Evolutionary conservation across 345 rosid genomes (phyloP), one percentile per base, ranked within the genome.

Genomic region (Kernera saxatilis): DNA sequence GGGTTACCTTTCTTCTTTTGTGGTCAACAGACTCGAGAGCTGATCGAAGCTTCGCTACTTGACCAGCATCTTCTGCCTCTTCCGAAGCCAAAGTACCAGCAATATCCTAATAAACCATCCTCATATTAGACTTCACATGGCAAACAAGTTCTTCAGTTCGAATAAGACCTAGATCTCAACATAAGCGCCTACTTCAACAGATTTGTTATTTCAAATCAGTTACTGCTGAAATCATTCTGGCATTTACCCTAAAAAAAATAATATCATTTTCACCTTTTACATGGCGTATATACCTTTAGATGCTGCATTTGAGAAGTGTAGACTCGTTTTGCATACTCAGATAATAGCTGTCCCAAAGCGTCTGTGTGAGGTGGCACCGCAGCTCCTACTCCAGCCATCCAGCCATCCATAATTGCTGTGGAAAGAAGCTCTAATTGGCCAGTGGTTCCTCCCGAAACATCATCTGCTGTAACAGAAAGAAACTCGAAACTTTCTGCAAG

Each of bases 381-480:
- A 78, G 94, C 96, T 75, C 99, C 99, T 14, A 95, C 87, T 35
- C 99, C 99, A 76, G 98, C 99, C 99, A 95, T 95, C 99, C 99
- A 95, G 56, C 98, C 98, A 82, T 95, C 99, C 98, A 95, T 92
- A 59, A 95, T 88, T 56, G 98, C 99, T 21, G 97, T 95, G 39
- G 99, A 92, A 70, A 95, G 96, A 79, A 95, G 99, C 82, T 95
- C 99, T 74, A 95, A 77, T 50, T 95, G 98, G 45, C 98, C 99
- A 62, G 91, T 82, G 40, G 84, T 77, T 57, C 97, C 93, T 21
- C 91, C 97, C 4, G 86, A 79, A 54, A 81, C 86, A 67, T 95
- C 98, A 70, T 90, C 96, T 53, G 83, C 88, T 4, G 92, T 84
- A 58, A 95, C 79, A 81, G 98, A 92, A 55, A 95, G 98, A 82